Conservation (phyloP, 208 protist genomes). For the Crithidia fasciculata region DNA sequence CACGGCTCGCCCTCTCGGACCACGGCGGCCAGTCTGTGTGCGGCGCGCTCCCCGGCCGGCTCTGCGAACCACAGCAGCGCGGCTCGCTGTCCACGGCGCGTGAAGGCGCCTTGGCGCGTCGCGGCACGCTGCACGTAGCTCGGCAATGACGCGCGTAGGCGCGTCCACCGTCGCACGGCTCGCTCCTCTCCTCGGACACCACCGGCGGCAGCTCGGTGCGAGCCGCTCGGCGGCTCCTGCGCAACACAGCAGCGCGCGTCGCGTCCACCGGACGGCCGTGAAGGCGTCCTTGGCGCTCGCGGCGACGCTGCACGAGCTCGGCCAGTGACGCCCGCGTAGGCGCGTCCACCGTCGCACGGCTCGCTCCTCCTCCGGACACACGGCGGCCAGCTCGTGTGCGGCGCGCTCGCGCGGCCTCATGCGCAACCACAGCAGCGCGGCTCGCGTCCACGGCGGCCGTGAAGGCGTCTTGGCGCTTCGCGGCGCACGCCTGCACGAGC, state of each 20-base stretch:
- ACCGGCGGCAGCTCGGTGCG: slow-evolving; percentile 21
- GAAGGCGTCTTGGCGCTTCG: too few relatives aligned
- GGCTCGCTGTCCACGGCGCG: background rate
- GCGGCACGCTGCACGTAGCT: background rate
- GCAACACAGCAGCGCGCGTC: background rate
- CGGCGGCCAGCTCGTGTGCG: background rate
- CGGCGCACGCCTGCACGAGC: too few relatives aligned
- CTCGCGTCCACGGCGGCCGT: background rate
- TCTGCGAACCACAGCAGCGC: background rate
- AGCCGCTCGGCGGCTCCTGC: slow-evolving; percentile 18
- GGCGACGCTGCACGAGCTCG: too few relatives aligned
- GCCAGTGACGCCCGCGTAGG: too few relatives aligned
- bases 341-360: too few relatives aligned
- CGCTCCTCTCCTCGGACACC: slow-evolving; percentile 22
- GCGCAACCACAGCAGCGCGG: background rate
- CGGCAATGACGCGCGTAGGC: background rate
- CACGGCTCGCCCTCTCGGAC: too few relatives aligned
- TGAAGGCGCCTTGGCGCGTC: too few relatives aligned
- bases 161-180: slow-evolving; percentile 5
- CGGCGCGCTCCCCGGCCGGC: background rate
- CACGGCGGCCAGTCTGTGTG: too few relatives aligned
- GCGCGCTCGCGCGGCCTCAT: slow-evolving; percentile 4
- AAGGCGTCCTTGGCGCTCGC: too few relatives aligned
- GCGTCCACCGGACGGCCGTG: too few relatives aligned
- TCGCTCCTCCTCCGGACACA: background rate